These are phyloP conservation scores for Streptanthus diversifolius DNA, from an alignment of 345 rosid genomes.

Conservation along the genomic window DNA sequence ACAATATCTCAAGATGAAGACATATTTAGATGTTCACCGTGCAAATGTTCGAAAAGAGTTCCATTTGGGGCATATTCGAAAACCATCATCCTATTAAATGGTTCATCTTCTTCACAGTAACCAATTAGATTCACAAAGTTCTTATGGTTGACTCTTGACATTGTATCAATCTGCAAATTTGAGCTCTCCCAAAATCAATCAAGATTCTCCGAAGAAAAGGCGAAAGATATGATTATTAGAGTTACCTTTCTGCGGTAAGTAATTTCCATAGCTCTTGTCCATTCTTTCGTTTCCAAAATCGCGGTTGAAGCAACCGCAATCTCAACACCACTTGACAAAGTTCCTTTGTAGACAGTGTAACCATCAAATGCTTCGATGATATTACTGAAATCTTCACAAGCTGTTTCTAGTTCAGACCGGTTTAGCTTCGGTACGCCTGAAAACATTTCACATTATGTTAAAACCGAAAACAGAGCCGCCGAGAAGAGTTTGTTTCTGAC, in stretches of 20 bases:
- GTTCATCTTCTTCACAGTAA: constrained; percentile 80
- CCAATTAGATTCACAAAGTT: constrained; percentile 92
- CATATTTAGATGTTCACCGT: constrained; percentile 40
- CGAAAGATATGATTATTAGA: neutral
- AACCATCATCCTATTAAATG: constrained; percentile 95
- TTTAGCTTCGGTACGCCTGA: constrained; percentile 95
- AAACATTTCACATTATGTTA: neutral
- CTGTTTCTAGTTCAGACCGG: constrained; percentile 80
- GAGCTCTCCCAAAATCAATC: neutral
- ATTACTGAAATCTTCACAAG: constrained; percentile 99
- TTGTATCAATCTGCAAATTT: constrained; percentile 52
- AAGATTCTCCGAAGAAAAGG: neutral
- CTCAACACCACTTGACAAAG: constrained; percentile 96
- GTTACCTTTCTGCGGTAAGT: constrained; percentile 71
- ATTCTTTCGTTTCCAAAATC: constrained; percentile 49
- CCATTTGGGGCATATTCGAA: constrained; percentile 98
- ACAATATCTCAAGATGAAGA: neutral
- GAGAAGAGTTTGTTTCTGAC: too few species aligned
- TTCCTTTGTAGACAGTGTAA: constrained; percentile 80
- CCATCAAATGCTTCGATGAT: constrained; percentile 59
- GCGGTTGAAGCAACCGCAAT: constrained; percentile 71
- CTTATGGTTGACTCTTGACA: constrained; percentile 85
- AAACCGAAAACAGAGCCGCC: neutral
- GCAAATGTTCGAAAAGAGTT: constrained; percentile 78
- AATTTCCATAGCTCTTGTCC: constrained; percentile 64